These are phyloP conservation scores for Microascus cirrosus DNA, from an alignment of 2,329 filamentous ascomycete species.

Conservation along the genomic window DNA sequence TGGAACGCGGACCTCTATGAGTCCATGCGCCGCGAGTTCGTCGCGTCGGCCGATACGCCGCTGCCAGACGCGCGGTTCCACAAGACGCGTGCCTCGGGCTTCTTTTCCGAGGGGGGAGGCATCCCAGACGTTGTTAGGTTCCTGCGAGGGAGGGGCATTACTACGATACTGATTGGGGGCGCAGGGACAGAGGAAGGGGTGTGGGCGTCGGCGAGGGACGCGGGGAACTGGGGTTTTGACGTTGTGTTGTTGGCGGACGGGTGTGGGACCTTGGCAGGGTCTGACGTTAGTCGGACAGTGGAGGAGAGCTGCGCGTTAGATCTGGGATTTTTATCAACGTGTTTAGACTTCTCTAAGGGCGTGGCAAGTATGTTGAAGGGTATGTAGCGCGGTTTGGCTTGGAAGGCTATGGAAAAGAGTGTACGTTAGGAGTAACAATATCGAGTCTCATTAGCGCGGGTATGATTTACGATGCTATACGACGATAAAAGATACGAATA, in stretches of 20 bases:
- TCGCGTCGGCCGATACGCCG: conserved; percentile 18
- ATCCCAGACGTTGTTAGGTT: conserved; percentile 21
- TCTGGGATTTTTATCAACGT: conserved; percentile 5
- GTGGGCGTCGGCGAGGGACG: conserved; percentile 41
- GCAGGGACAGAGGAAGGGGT: conserved; percentile 55
- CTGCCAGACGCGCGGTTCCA: conserved; percentile 34
- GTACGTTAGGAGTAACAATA: no score
- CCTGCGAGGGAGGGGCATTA: conserved; percentile 24
- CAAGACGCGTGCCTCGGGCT: conserved; percentile 47
- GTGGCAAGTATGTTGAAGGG: neutral
- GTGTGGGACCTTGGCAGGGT: conserved; percentile 33
- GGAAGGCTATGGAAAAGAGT: no score
- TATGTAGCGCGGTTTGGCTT: no score
- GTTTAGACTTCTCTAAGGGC: conserved; percentile 3
- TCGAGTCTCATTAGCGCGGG: no score
- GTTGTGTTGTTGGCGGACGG: conserved; percentile 44
- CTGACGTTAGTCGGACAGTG: neutral
- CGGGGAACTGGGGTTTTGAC: conserved; percentile 43
- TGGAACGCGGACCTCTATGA: conserved; percentile 46
- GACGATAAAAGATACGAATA: no score
- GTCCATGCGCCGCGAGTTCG: conserved; percentile 21
- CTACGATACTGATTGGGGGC: conserved; percentile 43
- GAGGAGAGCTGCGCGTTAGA: neutral
- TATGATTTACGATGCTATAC: no score
- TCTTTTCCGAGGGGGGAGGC: conserved; percentile 29